A percentile compares a stretch with the other conserved stretches of the same genome.
phyloP scores from a whole-genome alignment of 805 yeast species.

The Zygosaccharomyces siamensis region DNA sequence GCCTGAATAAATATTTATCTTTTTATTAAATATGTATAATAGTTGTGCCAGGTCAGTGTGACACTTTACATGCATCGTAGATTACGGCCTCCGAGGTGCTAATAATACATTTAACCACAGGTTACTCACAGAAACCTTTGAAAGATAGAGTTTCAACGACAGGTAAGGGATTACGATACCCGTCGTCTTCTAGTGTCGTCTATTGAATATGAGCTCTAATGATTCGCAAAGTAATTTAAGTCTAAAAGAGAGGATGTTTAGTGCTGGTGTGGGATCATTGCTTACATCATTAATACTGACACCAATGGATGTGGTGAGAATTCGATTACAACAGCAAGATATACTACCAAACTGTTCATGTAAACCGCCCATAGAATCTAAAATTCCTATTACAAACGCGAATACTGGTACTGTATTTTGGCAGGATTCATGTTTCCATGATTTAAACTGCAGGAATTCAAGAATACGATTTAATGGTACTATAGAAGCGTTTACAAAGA shows the following conservation, averaged over 20 bases:
- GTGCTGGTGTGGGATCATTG: slow-evolving; percentile 74
- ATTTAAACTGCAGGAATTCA: slow-evolving; percentile 29
- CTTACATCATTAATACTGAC: slow-evolving; percentile 70
- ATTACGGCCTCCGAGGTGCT: slow-evolving; percentile 3
- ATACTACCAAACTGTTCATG: slow-evolving; percentile 45
- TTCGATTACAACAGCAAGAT: slow-evolving; percentile 74
- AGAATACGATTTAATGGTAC: slow-evolving; percentile 54
- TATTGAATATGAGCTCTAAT: slow-evolving; percentile 2
- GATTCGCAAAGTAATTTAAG: slow-evolving; percentile 12
- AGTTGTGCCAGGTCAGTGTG: neutral
- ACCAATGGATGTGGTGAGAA: slow-evolving; percentile 74
- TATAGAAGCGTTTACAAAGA: slow-evolving; percentile 62
- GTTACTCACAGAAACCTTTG: neutral
- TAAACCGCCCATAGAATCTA: slow-evolving; percentile 33
- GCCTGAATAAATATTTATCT: slow-evolving; percentile 1
- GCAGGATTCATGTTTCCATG: slow-evolving; percentile 34
- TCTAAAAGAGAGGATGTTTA: slow-evolving; percentile 60
- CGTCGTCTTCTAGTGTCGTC: neutral
- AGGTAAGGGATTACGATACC: neutral
- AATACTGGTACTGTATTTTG: slow-evolving; percentile 25
- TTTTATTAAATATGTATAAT: too few species aligned
- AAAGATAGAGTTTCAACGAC: neutral
- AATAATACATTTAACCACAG: neutral
- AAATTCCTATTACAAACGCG: slow-evolving; percentile 31
- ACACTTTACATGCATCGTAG: slow-evolving; percentile 1